These are phyloP conservation scores for Cardamine resedifolia DNA, from an alignment of 345 rosid genomes.

Conservation along the genomic window DNA sequence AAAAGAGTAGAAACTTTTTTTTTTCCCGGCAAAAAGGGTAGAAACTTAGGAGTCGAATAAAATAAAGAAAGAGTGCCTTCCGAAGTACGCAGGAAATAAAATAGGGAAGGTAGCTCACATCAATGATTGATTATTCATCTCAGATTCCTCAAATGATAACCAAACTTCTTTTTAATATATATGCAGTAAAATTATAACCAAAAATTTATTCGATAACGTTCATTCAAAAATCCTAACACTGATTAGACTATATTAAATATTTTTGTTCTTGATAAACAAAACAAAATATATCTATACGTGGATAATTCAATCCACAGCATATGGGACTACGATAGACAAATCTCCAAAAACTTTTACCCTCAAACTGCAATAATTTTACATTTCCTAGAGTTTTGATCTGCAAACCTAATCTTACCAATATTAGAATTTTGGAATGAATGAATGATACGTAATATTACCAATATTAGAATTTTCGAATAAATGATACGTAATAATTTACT, in stretches of 20 bases:
- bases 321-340: background rate
- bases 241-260: background rate
- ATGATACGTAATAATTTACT: background rate
- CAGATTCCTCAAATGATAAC: conserved; percentile 24
- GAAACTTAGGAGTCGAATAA: background rate
- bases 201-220: background rate
- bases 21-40: too few species aligned
- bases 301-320: background rate
- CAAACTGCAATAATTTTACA: background rate
- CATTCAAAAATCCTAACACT: background rate
- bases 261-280: background rate
- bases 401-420: background rate
- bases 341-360: background rate
- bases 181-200: background rate
- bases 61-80: conserved; percentile 15
- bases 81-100: conserved; percentile 19
- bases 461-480: background rate
- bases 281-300: background rate
- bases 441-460: background rate
- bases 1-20: too few species aligned
- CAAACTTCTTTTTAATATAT: background rate
- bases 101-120: conserved; percentile 29
- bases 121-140: conserved; percentile 28
- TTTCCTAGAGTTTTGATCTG: background rate
- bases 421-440: background rate